A percentile compares a stretch with the other conserved stretches of the same genome.
Evolutionary conservation across 768 basidiomycete genomes (phyloP).

Genomic region (Gelatoporia subvermispora): DNA sequence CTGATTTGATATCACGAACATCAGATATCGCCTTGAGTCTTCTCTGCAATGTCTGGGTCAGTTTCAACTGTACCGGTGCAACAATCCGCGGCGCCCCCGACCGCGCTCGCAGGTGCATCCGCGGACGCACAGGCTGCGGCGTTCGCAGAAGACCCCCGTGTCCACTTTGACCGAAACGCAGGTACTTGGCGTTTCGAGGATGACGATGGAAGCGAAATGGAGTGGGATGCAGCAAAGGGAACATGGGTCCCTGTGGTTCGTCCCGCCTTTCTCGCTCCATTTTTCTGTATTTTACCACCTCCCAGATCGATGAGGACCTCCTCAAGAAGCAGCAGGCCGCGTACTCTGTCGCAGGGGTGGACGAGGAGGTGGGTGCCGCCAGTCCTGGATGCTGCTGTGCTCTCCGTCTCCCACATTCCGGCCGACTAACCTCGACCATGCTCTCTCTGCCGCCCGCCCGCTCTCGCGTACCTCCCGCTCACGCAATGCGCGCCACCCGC

Average conservation of each 20-base stretch:
- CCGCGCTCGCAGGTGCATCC: constrained; percentile 46
- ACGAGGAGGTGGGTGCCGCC: constrained; percentile 70
- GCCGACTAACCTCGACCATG: constrained; percentile 8
- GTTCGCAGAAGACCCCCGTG: constrained; percentile 78
- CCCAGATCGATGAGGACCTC: constrained; percentile 82
- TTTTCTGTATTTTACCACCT: background rate
- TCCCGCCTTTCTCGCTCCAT: constrained; percentile 9
- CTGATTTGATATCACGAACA: no score
- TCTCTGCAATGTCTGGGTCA: no score
- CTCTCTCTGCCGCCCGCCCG: constrained; percentile 4
- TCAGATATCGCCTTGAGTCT: no score
- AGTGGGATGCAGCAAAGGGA: constrained; percentile 75
- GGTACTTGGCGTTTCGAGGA: constrained; percentile 88
- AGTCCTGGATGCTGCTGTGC: background rate
- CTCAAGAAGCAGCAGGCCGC: constrained; percentile 90
- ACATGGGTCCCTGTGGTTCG: constrained; percentile 84
- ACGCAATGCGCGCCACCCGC: constrained; percentile 12
- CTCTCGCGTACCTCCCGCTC: constrained; percentile 10
- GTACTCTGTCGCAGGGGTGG: constrained; percentile 88
- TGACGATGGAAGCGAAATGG: constrained; percentile 85
- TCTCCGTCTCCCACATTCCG: background rate
- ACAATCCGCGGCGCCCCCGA: constrained; percentile 14
- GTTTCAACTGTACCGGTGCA: constrained; percentile 9
- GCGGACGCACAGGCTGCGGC: constrained; percentile 54
- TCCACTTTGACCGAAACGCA: constrained; percentile 72